Percentiles rank a stretch among this genome's conserved stretches.
Conservation (phyloP, 2,329 filamentous ascomycete genomes). For the Atkinsonella hypoxylon region DNA sequence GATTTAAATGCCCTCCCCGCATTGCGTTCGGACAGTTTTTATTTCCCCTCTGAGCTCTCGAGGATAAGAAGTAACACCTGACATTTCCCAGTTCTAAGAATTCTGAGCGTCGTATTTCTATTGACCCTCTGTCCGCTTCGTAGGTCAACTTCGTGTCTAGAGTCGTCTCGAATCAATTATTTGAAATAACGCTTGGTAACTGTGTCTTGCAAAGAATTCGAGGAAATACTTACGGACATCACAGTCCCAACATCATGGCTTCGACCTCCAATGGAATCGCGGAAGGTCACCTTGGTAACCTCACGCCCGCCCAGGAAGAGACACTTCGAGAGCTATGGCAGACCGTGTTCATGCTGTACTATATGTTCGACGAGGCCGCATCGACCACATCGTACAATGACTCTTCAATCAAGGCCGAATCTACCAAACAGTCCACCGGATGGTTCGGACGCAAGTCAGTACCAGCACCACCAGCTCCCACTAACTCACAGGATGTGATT, state of each 20-base stretch:
- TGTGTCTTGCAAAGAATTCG: too few relatives aligned
- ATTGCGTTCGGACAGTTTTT: too few relatives aligned
- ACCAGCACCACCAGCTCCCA: background rate
- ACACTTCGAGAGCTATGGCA: background rate
- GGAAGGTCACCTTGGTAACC: conserved; percentile 2
- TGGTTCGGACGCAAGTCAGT: background rate
- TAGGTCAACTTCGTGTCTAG: background rate
- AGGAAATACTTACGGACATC: background rate
- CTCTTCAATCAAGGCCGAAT: background rate
- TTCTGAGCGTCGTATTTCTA: too few relatives aligned
- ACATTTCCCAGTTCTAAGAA: too few relatives aligned
- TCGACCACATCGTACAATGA: background rate
- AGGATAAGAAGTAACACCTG: too few relatives aligned
- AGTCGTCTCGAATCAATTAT: too few relatives aligned
- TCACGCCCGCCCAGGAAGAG: conserved; percentile 1
- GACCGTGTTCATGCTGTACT: conserved; percentile 1
- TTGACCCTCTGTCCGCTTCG: background rate
- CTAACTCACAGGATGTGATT: background rate
- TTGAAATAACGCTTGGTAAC: too few relatives aligned
- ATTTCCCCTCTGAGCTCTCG: too few relatives aligned
- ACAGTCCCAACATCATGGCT: background rate
- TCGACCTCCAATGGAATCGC: background rate
- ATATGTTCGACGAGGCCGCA: background rate
- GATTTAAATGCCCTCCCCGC: too few relatives aligned
- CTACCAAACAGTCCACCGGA: background rate